Evolutionary conservation across 345 rosid genomes (phyloP).

Genomic region (Bruguiera gymnorhiza): DNA sequence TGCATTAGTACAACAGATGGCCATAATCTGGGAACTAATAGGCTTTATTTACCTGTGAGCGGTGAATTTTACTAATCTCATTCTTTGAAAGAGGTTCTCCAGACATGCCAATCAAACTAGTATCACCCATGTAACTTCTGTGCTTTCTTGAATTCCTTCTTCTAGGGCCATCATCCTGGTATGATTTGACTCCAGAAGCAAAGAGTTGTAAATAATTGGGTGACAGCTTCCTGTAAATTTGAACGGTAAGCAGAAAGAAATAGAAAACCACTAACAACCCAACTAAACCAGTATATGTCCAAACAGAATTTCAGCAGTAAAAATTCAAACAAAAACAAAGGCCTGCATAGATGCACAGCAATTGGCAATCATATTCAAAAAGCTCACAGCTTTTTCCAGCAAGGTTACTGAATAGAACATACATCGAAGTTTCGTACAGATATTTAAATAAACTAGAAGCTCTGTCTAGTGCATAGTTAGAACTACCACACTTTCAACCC

Average conservation of each 20-base stretch:
- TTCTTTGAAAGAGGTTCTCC: slow-evolving; percentile 72
- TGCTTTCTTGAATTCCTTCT: slow-evolving; percentile 63
- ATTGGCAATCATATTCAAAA: slow-evolving; percentile 1
- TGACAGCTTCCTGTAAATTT: slow-evolving; percentile 72
- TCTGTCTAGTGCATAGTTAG: not conserved
- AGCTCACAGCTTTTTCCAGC: not conserved
- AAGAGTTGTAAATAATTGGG: slow-evolving; percentile 69
- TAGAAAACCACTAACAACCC: not conserved
- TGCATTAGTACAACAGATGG: slow-evolving; percentile 4
- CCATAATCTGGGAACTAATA: slow-evolving; percentile 10
- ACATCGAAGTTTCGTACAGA: not conserved
- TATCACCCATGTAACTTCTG: slow-evolving; percentile 36
- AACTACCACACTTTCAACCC: not conserved
- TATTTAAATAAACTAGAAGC: not conserved
- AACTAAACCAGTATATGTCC: not conserved
- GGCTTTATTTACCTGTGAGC: slow-evolving; percentile 55
- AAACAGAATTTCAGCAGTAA: not conserved
- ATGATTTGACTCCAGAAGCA: slow-evolving; percentile 50
- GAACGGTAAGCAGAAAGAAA: slow-evolving; percentile 13
- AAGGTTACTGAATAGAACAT: not conserved
- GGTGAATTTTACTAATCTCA: slow-evolving; percentile 71
- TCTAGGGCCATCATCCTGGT: slow-evolving; percentile 54
- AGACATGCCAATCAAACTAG: slow-evolving; percentile 32
- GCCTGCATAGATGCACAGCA: not conserved
- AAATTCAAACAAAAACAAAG: not conserved